Evolutionary conservation across 768 basidiomycete species (phyloP).

Genomic region (Filobasidium wieringae): DNA sequence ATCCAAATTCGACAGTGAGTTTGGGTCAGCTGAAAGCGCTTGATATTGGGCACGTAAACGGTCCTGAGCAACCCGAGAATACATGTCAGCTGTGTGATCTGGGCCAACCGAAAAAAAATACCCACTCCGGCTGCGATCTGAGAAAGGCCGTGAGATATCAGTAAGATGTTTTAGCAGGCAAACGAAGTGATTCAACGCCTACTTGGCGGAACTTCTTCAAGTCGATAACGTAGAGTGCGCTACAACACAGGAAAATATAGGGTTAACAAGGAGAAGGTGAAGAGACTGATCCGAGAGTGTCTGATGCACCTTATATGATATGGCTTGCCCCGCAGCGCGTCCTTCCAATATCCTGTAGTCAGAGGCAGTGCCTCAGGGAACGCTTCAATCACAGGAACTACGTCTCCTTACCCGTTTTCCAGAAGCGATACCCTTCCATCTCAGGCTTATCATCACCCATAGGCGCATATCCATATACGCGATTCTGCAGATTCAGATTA

Average conservation of each 20-base stretch:
- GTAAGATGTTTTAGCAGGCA: slow-evolving; percentile 24
- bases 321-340: slow-evolving; percentile 66
- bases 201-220: slow-evolving; percentile 88
- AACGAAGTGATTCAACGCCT: slow-evolving; percentile 41
- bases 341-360: slow-evolving; percentile 48
- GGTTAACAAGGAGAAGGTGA: not conserved
- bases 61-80: slow-evolving; percentile 22
- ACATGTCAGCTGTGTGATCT: not conserved
- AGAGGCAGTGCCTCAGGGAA: not conserved
- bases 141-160: not conserved
- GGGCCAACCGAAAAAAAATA: slow-evolving; percentile 33
- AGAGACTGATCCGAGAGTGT: not conserved
- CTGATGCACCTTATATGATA: slow-evolving; percentile 95
- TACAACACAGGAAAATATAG: slow-evolving; percentile 36
- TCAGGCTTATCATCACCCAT: slow-evolving; percentile 93
- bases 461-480: slow-evolving; percentile 89
- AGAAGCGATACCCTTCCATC: slow-evolving; percentile 97
- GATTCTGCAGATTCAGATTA: slow-evolving; percentile 81
- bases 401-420: slow-evolving; percentile 63
- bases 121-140: slow-evolving; percentile 53
- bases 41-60: slow-evolving; percentile 65
- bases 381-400: not conserved
- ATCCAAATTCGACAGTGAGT: slow-evolving; percentile 85
- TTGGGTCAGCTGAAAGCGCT: slow-evolving; percentile 81
- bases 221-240: slow-evolving; percentile 91